phyloP scores from a whole-genome alignment of 192 early-diverging fungal species.

The Cetraspora pellucida region DNA sequence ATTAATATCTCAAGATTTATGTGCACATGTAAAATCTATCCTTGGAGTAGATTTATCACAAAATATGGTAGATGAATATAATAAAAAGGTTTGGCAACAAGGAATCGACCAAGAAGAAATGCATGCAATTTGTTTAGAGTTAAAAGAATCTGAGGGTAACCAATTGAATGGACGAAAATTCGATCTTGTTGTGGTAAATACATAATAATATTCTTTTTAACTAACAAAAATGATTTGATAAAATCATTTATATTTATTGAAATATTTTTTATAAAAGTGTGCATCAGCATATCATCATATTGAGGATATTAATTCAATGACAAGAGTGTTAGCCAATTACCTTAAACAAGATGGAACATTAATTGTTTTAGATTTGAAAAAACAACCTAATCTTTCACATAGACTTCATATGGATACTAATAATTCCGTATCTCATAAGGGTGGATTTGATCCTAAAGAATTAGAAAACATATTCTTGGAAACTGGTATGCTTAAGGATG shows the following conservation, averaged over 20 bases:
- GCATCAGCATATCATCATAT: slow-evolving; percentile 32
- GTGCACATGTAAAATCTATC: slow-evolving; percentile 19
- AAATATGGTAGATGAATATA: slow-evolving; percentile 25
- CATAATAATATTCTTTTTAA: not conserved
- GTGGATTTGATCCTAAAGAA: slow-evolving; percentile 25
- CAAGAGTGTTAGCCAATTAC: slow-evolving; percentile 13
- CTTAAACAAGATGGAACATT: slow-evolving; percentile 25
- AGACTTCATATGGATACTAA: slow-evolving; percentile 11
- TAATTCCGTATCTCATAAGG: not conserved
- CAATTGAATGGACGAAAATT: slow-evolving; percentile 33
- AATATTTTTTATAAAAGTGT: slow-evolving; percentile 17
- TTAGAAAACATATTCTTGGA: not conserved
- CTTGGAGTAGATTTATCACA: slow-evolving; percentile 23
- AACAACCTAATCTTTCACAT: not conserved
- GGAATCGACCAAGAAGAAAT: slow-evolving; percentile 27
- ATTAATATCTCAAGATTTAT: slow-evolving; percentile 20
- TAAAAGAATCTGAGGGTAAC: slow-evolving; percentile 19
- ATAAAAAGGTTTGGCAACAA: slow-evolving; percentile 31
- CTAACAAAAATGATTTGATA: not conserved
- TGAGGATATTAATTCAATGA: not conserved
- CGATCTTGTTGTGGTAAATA: slow-evolving; percentile 27
- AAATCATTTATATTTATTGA: not conserved
- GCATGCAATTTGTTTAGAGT: slow-evolving; percentile 28
- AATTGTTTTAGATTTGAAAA: slow-evolving; percentile 22
- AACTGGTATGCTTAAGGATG: slow-evolving; percentile 12